phyloP scores from a whole-genome alignment of 2,329 filamentous ascomycete species.

The Aspergillus amoenus region DNA sequence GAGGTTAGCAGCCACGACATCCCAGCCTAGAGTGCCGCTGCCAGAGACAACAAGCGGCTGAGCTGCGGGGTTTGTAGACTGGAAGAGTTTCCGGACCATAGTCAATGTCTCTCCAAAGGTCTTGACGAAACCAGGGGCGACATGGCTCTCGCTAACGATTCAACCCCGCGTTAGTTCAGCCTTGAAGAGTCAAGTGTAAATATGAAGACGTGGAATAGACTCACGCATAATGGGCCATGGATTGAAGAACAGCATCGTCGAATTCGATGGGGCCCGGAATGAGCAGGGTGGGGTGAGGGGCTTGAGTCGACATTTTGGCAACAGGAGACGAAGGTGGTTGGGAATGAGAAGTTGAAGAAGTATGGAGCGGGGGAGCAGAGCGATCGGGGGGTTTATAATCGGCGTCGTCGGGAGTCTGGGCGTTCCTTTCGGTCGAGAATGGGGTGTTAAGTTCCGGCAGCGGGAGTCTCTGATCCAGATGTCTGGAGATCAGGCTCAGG shows the following conservation, averaged over 20 bases:
- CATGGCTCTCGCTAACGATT: constrained; percentile 78
- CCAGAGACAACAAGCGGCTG: constrained; percentile 94
- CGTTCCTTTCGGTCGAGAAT: constrained; percentile 60
- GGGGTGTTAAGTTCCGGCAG: constrained; percentile 62
- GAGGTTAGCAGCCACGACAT: constrained; percentile 90
- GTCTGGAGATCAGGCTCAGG: constrained; percentile 60
- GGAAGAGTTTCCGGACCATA: constrained; percentile 90
- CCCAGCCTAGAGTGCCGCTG: constrained; percentile 95
- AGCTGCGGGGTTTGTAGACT: constrained; percentile 75
- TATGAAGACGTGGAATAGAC: constrained; percentile 15
- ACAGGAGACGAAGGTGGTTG: constrained; percentile 22
- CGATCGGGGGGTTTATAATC: constrained; percentile 49
- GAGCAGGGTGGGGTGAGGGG: constrained; percentile 71
- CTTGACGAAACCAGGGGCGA: constrained; percentile 83
- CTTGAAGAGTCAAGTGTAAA: neutral
- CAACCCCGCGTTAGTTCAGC: neutral
- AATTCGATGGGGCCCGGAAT: constrained; percentile 98
- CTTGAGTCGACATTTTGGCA: constrained; percentile 57
- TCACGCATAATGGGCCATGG: constrained; percentile 83
- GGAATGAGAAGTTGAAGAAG: constrained; percentile 7
- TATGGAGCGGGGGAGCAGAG: constrained; percentile 15
- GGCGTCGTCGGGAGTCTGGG: constrained; percentile 53
- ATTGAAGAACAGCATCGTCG: constrained; percentile 91
- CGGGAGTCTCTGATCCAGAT: constrained; percentile 55
- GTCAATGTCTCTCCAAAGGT: constrained; percentile 86